A percentile compares a stretch with the other conserved stretches of the same genome.
Conservation (phyloP, 2,329 filamentous ascomycete genomes). For the Didymella segeticola region DNA sequence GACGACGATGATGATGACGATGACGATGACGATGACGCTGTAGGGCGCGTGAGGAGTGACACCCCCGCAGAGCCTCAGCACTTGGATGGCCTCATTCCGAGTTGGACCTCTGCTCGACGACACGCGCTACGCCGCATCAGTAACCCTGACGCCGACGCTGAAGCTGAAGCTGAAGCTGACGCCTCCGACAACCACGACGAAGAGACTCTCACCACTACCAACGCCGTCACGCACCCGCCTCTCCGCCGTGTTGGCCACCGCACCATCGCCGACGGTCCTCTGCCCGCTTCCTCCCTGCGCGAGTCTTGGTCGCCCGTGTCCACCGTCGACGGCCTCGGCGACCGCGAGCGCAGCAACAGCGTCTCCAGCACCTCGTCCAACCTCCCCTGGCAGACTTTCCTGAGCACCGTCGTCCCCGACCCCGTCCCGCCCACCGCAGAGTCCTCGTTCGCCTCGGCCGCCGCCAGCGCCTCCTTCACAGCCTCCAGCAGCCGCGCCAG, state of each 20-base stretch:
- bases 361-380: slow-evolving; percentile 66
- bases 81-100: neutral
- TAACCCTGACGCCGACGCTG: slow-evolving; percentile 14
- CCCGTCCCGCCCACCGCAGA: slow-evolving; percentile 78
- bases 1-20: no score
- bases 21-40: no score
- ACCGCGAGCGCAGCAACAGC: slow-evolving; percentile 73
- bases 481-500: slow-evolving; percentile 53
- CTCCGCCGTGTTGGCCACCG: slow-evolving; percentile 49
- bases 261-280: slow-evolving; percentile 45
- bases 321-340: slow-evolving; percentile 75
- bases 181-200: slow-evolving; percentile 18
- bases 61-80: no score
- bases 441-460: slow-evolving; percentile 79
- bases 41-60: no score
- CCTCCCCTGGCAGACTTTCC: slow-evolving; percentile 79
- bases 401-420: slow-evolving; percentile 81
- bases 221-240: slow-evolving; percentile 43
- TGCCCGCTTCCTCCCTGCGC: slow-evolving; percentile 47
- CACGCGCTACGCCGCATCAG: neutral
- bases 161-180: slow-evolving; percentile 10
- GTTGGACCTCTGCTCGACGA: slow-evolving; percentile 1
- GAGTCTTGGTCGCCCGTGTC: slow-evolving; percentile 48
- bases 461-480: slow-evolving; percentile 59
- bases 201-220: slow-evolving; percentile 33